Conservation (phyloP, 108 stramenopile species). For the Skeletonema tropicum region DNA sequence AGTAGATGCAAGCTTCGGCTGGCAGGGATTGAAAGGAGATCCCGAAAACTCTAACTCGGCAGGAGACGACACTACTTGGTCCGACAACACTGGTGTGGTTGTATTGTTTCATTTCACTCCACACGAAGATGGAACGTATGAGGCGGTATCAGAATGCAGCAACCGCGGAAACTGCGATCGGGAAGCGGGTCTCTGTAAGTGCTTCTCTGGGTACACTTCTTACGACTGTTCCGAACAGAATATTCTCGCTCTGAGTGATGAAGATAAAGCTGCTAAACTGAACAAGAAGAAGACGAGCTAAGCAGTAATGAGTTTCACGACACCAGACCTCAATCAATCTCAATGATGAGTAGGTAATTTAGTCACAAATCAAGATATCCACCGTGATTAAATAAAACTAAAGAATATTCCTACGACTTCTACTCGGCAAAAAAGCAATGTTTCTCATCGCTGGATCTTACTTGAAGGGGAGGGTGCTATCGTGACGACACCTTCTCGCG, state of each 20-base stretch:
- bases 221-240: neutral
- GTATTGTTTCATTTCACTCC: conserved; percentile 70
- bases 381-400: too few species aligned
- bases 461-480: too few species aligned
- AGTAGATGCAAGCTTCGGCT: conserved; percentile 61
- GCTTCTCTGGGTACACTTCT: conserved; percentile 70
- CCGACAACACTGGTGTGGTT: conserved; percentile 57
- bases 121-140: conserved; percentile 44
- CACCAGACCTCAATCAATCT: too few species aligned
- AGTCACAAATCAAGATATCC: too few species aligned
- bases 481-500: too few species aligned
- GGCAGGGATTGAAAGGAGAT: conserved; percentile 58
- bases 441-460: too few species aligned
- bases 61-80: conserved; percentile 26
- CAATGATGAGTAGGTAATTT: too few species aligned
- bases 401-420: too few species aligned
- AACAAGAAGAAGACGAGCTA: neutral
- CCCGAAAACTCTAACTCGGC: conserved; percentile 40
- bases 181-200: conserved; percentile 55
- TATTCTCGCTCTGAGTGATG: neutral
- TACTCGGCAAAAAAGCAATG: too few species aligned
- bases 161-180: conserved; percentile 64
- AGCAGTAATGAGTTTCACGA: too few species aligned
- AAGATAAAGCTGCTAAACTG: neutral
- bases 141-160: conserved; percentile 68